These are phyloP conservation scores for Arctostaphylos glauca DNA, from an alignment of 148 eudicot genomes.

Conservation along the genomic window DNA sequence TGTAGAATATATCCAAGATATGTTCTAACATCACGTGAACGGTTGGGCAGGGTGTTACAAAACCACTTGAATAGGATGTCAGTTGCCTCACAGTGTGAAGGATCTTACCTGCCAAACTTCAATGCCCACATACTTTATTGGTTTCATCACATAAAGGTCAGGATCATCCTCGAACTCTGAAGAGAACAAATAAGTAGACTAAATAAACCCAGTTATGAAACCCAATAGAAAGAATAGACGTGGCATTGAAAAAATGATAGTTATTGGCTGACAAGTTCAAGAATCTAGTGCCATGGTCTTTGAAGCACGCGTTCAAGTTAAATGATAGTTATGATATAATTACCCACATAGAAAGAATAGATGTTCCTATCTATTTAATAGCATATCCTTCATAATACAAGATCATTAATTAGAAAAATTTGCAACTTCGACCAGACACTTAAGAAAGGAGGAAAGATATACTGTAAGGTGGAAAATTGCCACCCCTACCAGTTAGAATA, in stretches of 20 bases:
- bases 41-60: too few species aligned
- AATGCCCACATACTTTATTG: conserved; percentile 88
- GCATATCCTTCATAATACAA: neutral
- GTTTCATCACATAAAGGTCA: conserved; percentile 86
- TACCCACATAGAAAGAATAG: neutral
- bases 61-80: neutral
- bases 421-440: neutral
- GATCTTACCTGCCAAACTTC: conserved; percentile 93
- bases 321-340: neutral
- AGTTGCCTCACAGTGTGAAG: neutral
- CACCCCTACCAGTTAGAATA: neutral
- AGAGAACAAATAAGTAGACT: neutral
- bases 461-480: neutral
- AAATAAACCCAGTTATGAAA: neutral
- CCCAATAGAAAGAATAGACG: neutral
- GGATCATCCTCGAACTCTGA: conserved; percentile 99
- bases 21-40: too few species aligned
- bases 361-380: neutral
- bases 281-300: neutral
- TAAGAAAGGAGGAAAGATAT: neutral
- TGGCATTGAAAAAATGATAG: too few species aligned
- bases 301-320: neutral
- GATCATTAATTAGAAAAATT: neutral
- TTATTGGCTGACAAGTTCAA: neutral
- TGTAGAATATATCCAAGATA: neutral